These are phyloP conservation scores for Synchytrium microbalum DNA, from an alignment of 371 early-diverging fungal genomes.

Conservation along the genomic window DNA sequence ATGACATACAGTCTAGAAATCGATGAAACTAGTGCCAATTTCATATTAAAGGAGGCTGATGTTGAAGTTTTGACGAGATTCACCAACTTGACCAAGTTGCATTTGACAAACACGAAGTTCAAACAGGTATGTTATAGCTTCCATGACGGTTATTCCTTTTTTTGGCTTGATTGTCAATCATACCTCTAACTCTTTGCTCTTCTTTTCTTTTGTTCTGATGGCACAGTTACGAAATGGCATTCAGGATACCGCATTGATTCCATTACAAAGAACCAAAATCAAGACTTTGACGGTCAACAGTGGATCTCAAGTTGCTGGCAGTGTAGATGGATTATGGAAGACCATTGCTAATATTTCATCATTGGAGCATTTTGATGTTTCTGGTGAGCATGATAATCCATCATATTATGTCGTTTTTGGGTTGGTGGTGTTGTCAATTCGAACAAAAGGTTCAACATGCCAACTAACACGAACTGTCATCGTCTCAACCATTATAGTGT, in stretches of 20 bases:
- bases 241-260: neutral
- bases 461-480: too few species aligned
- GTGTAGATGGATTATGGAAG: neutral
- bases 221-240: neutral
- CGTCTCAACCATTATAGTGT: neutral
- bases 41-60: neutral
- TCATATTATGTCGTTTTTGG: neutral
- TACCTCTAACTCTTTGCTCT: too few species aligned
- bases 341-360: neutral
- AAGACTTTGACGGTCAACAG: neutral
- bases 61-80: neutral
- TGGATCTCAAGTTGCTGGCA: neutral
- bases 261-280: neutral
- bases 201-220: too few species aligned
- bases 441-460: too few species aligned
- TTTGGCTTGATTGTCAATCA: neutral
- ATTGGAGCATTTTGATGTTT: neutral
- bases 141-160: too few species aligned
- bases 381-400: neutral
- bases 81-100: neutral
- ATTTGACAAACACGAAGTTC: neutral
- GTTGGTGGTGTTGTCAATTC: too few species aligned
- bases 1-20: neutral
- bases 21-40: neutral
- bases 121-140: constrained; percentile 1